phyloP scores from a whole-genome alignment of 2,329 filamentous ascomycete genomes.

The Allantophomopsis lycopodina region DNA sequence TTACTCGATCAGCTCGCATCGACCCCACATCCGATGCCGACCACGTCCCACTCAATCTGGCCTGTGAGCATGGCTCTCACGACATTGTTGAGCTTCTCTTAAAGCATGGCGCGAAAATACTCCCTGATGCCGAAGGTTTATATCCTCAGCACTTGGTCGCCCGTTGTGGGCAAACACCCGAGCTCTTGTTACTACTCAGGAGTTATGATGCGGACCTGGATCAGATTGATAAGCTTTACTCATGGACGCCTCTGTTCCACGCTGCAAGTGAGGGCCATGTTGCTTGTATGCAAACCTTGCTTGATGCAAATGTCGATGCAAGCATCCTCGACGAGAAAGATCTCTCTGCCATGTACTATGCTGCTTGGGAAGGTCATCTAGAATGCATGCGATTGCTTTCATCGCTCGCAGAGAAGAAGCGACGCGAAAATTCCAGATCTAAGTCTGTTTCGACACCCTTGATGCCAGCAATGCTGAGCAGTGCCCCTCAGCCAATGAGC shows the following conservation, averaged over 20 bases:
- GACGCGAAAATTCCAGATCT: neutral
- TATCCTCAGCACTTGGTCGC: constrained; percentile 97
- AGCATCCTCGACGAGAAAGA: constrained; percentile 83
- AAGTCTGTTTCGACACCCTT: constrained; percentile 15
- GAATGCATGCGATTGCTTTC: constrained; percentile 86
- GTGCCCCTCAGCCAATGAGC: constrained; percentile 41
- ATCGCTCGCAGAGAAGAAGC: constrained; percentile 21
- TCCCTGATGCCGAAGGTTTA: constrained; percentile 91
- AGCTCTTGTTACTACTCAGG: constrained; percentile 68
- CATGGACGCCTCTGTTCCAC: constrained; percentile 94
- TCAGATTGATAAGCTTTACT: constrained; percentile 88
- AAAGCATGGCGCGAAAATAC: constrained; percentile 63
- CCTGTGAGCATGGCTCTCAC: constrained; percentile 83
- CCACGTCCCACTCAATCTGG: constrained; percentile 86
- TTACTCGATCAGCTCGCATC: constrained; percentile 68
- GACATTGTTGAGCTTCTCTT: constrained; percentile 77
- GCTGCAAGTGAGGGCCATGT: constrained; percentile 94
- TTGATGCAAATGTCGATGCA: constrained; percentile 66
- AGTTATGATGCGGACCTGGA: constrained; percentile 81
- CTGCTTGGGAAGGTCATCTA: constrained; percentile 92
- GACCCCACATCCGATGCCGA: constrained; percentile 78
- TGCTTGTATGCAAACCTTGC: constrained; percentile 67
- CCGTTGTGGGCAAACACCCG: constrained; percentile 68
- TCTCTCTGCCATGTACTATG: constrained; percentile 93
- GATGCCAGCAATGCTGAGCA: constrained; percentile 16